These are phyloP conservation scores for Alternaria dauci DNA, from an alignment of 2,329 filamentous ascomycete species.

Conservation along the genomic window DNA sequence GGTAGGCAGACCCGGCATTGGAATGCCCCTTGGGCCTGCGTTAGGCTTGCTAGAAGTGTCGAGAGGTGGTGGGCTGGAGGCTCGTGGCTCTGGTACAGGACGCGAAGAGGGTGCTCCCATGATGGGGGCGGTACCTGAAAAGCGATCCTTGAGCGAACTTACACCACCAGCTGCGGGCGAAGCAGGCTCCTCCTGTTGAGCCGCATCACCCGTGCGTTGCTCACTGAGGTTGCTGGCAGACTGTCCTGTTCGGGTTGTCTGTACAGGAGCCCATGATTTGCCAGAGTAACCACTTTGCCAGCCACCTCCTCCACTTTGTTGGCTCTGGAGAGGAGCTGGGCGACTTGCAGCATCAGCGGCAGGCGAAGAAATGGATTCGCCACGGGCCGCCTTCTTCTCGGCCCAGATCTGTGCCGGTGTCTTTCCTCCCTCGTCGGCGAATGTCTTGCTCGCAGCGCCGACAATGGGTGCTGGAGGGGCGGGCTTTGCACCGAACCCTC, in stretches of 20 bases:
- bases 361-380: constrained; percentile 61
- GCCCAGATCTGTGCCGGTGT: constrained; percentile 97
- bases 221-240: constrained; percentile 64
- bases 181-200: constrained; percentile 59
- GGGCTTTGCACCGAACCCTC: constrained; percentile 69
- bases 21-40: constrained; percentile 68
- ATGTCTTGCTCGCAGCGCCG: constrained; percentile 86
- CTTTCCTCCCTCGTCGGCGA: constrained; percentile 93
- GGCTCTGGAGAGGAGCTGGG: constrained; percentile 55
- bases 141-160: constrained; percentile 79
- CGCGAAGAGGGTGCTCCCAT: constrained; percentile 57
- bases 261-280: constrained; percentile 88
- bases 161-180: constrained; percentile 69
- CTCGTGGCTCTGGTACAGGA: constrained; percentile 51
- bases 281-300: constrained; percentile 94
- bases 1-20: constrained; percentile 78
- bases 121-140: constrained; percentile 74
- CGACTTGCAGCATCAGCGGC: constrained; percentile 30
- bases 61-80: constrained; percentile 67
- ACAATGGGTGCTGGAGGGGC: constrained; percentile 69
- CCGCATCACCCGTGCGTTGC: constrained; percentile 70
- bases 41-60: constrained; percentile 74
- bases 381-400: constrained; percentile 90
- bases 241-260: constrained; percentile 75
- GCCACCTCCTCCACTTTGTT: constrained; percentile 75